Evolutionary conservation across 2,329 filamentous ascomycete genomes (phyloP), one percentile per base, ranked within the genome.

Genomic region (Phoma sp.): DNA sequence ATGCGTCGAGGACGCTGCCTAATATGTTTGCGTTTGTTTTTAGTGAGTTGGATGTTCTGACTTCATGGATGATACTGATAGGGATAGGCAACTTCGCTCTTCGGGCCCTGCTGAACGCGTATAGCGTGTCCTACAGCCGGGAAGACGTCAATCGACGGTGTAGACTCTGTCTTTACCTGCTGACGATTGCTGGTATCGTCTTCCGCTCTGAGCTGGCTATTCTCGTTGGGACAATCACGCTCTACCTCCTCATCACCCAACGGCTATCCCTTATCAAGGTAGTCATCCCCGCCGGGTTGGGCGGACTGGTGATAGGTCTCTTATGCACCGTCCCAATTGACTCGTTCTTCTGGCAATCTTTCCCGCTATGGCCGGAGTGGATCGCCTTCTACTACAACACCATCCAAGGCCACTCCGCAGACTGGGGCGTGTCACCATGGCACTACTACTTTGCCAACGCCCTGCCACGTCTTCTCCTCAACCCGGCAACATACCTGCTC

Each of bases 1-100:
- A 99, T 79, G 89, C 93, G 13, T 95, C 92, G 15, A 84, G 95
- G 57, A 95, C 92, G 2, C 78, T 99, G 62, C 95, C 95, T 2
- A 99, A 99, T 74, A 96, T 96, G 89, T 96, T 97, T 77, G 93
- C 95, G 19, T 95, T 98, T 78, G 85, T 87, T 9, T 78, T 97
- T 55, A 91, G 89, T 94, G 80, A 76, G 88, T 82, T 32, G 12
- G 1, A 1, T 29, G 10, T 3, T 4, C 3, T 4, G 5, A 2
- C n/a, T 21, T 39, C 47, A 39, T 58, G 3, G 25, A 4, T 22
- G 5, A 2, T 19, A 22, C 39, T 56, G 22, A 60, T 22, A 7
- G n/a, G 3, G 33, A 39, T 5, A 90, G 89, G 88, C 51, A 92
- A 88, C 0, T 70, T 90, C 39, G 88, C 90, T 6, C 79, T 85